These are phyloP conservation scores for Neoarthrinium moseri DNA, from an alignment of 2,329 filamentous ascomycete species.

Conservation along the genomic window DNA sequence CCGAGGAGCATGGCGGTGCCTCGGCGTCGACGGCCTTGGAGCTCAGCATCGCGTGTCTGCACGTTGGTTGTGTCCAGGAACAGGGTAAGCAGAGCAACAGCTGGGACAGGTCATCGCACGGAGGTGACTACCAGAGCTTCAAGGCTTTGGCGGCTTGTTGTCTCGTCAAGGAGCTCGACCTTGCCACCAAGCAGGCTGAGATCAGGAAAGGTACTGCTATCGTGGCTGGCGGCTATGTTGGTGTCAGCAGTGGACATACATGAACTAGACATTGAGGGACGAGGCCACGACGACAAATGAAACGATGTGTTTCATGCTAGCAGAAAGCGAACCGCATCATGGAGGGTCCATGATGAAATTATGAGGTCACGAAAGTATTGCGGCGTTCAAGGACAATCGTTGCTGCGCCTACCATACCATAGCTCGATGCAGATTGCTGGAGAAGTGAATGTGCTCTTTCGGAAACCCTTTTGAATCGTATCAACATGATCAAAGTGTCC, in stretches of 20 bases:
- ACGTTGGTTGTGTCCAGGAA: slow-evolving; percentile 15
- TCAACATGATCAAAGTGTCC: too few species aligned
- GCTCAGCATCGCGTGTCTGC: slow-evolving; percentile 28
- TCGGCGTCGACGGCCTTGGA: slow-evolving; percentile 18
- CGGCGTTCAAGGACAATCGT: too few species aligned
- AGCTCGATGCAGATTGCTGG: too few species aligned
- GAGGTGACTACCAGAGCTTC: slow-evolving; percentile 24
- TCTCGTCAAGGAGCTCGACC: slow-evolving; percentile 24
- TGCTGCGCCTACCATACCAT: too few species aligned
- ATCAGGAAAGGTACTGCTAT: slow-evolving; percentile 12
- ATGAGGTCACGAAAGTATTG: too few species aligned
- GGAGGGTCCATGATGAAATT: too few species aligned
- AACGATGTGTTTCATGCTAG: too few species aligned
- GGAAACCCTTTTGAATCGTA: too few species aligned
- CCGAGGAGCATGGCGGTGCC: not conserved
- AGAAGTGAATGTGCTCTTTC: too few species aligned
- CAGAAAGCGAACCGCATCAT: too few species aligned
- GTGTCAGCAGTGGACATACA: slow-evolving; percentile 10
- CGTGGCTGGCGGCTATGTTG: slow-evolving; percentile 17
- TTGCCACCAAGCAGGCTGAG: slow-evolving; percentile 17
- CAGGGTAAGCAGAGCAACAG: not conserved
- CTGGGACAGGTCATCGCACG: slow-evolving; percentile 9
- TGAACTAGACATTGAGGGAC: not conserved
- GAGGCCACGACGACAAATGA: too few species aligned
- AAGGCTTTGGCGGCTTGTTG: slow-evolving; percentile 28